Evolutionary conservation across 352 stramenopile species (phyloP), one percentile per base, ranked within the genome.

Genomic region (Phytopythium litorale): DNA sequence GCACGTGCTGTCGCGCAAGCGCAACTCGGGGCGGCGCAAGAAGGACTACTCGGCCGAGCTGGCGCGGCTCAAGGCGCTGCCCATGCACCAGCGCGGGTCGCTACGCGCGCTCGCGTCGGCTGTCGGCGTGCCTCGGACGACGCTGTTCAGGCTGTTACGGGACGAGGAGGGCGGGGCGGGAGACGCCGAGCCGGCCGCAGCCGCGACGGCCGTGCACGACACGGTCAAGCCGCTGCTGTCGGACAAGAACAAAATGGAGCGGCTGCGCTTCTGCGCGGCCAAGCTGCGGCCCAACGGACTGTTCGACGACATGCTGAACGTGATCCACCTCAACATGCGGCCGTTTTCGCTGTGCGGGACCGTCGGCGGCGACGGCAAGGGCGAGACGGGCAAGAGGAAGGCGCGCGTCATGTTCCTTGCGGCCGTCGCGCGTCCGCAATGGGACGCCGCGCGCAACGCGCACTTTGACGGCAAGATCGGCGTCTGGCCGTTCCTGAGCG

Each of bases 391-490:
- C 6, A 60, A 40, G 54, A 75, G 72, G 58, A 80, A 74, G 50
- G 65, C 54, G 13, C 73, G 72, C 46, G 70, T 69, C 25, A 79
- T 79, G 72, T 77, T 81, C 40, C 64, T 84, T 2, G 53, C 70
- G 43, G 75, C 70, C 45, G 65, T 84, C 18, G 70, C 72, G 54
- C 62, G 72, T 57, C 75, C 72, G 21, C 72, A 78, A 56, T 84
- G 68, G 66, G 73, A 80, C 55, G 8, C 51, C 13, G 63, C 62
- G 16, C 66, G 65, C 9, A 63, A 67, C 50, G 55, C 63, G 56
- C 65, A 66, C 4, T 84, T 79, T 53, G 67, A 84, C 33, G 75
- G 75, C 11, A 81, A 84, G 43, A 54, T 84, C 51, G 75, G 75
- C 25, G 56, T 68, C 19, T 81, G 72, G 70, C 60, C 70, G 6